Evolutionary conservation across 2,329 filamentous ascomycete genomes (phyloP), one percentile per base, ranked within the genome.

Genomic region (Fusarium tuaranense): DNA sequence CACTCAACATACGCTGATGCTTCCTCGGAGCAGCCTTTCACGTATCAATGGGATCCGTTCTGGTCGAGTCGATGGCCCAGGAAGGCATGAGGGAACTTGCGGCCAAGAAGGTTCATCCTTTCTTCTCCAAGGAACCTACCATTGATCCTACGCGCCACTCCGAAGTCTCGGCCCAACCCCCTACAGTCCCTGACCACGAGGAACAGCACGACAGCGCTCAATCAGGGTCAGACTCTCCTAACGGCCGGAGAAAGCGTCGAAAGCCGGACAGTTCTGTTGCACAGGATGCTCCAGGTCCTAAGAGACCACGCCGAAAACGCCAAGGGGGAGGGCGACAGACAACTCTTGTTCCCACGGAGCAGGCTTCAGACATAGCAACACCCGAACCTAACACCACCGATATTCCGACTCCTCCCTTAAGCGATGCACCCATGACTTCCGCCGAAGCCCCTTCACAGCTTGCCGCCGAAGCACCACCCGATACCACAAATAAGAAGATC

Each of bases 41-140:
- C 60, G 69, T 64, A 55, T 81, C 81, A 73, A 88, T 88, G 86
- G 84, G 83, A 81, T 80, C 84, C 48, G 78, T 84, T 51, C 75
- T 84, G 67, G 79, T 85, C 65, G 81, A 82, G 76, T 83, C 79
- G 59, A 90, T 89, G 88, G 81, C 82, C 72, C 83, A 83, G 65
- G 81, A 83, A 78, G 82, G 79, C 66, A 72, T 81, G 63, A 79
- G 77, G 69, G 83, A 83, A 65, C 77, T 80, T 12, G 70, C 78
- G 44, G 75, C 78, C 27, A 86, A 85, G 76, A 89, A 88, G 73
- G 77, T 90, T 41, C 89, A 91, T 74, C 89, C 89, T 20, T 90
- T 91, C 81, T 90, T 91, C 77, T 77, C 82, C 44, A 82, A 81
- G 66, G 67, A 57, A 8, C 68, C 79, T 55, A 27, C 67, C 22